These are phyloP conservation scores for Brassica nigra DNA, from an alignment of 345 rosid genomes.

Conservation along the genomic window DNA sequence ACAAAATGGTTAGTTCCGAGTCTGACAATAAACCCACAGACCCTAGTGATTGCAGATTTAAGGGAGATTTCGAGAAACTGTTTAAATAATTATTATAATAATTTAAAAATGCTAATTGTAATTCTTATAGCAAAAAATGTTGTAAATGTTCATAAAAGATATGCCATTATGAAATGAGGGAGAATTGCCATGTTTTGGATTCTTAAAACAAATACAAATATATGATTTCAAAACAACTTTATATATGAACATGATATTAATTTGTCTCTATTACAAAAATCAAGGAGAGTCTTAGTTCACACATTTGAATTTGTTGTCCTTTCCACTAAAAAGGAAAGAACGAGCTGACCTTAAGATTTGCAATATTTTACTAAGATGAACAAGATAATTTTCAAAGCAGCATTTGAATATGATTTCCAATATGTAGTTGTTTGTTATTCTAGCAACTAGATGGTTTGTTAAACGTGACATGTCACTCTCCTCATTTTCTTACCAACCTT, in stretches of 20 bases:
- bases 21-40: no score
- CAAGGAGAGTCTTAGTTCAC: constrained; percentile 15
- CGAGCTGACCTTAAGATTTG: background rate
- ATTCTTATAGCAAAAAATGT: background rate
- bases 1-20: no score
- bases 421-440: background rate
- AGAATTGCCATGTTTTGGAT: no score
- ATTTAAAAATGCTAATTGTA: background rate
- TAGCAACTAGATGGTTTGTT: background rate
- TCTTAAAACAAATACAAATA: background rate
- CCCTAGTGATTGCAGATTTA: no score
- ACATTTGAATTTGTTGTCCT: background rate
- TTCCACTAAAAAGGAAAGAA: background rate
- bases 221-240: background rate
- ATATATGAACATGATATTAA: background rate
- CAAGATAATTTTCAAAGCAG: background rate
- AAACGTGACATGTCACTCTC: no score
- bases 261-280: constrained; percentile 5
- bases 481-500: no score
- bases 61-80: background rate
- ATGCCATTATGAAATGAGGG: background rate
- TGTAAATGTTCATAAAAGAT: background rate
- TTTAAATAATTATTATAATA: no score
- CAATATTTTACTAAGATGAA: background rate
- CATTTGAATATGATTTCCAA: background rate